A percentile compares a stretch with the other conserved stretches of the same genome.
These are phyloP conservation scores for Pinus albicaulis DNA, from an alignment of 75 land plant genomes.

Conservation along the genomic window DNA sequence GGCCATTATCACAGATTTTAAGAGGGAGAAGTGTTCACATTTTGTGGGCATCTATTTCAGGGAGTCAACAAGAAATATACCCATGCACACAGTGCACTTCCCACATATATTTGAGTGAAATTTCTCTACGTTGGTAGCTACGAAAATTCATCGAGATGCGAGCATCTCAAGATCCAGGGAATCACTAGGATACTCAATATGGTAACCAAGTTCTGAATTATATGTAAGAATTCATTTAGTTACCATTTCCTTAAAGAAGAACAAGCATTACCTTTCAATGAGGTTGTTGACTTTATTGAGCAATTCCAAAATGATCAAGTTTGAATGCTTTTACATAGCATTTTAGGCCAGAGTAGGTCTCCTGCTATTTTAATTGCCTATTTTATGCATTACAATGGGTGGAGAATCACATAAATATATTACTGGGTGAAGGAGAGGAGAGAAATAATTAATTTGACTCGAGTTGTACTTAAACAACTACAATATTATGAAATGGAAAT, in stretches of 20 bases:
- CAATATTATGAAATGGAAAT: slow-evolving; percentile 69
- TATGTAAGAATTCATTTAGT: too few relatives aligned
- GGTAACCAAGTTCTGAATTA: too few relatives aligned
- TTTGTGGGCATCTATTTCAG: slow-evolving; percentile 86
- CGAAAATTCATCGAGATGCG: slow-evolving; percentile 89
- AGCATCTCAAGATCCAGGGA: slow-evolving; percentile 90
- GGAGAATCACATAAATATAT: slow-evolving; percentile 77
- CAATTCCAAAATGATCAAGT: slow-evolving; percentile 78
- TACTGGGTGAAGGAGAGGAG: slow-evolving; percentile 97
- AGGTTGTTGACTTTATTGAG: too few relatives aligned
- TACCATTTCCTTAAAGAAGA: too few relatives aligned
- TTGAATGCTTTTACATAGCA: slow-evolving; percentile 89
- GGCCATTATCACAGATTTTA: slow-evolving; percentile 97
- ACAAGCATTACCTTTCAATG: too few relatives aligned
- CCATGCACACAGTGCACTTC: slow-evolving; percentile 62
- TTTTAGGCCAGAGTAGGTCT: slow-evolving; percentile 97
- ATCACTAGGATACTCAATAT: slow-evolving; percentile 81
- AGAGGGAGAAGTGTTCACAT: slow-evolving; percentile 90
- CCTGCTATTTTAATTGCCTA: slow-evolving; percentile 94
- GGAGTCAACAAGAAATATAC: slow-evolving; percentile 35
- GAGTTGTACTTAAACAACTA: slow-evolving; percentile 76
- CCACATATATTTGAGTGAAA: slow-evolving; percentile 76
- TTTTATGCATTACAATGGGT: slow-evolving; percentile 82
- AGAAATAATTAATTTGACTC: slow-evolving; percentile 56
- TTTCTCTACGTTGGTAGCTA: slow-evolving; percentile 90